Evolutionary conservation across 2,329 filamentous ascomycete genomes (phyloP), one percentile per base, ranked within the genome.

Genomic region (Epichloe aotearoae): DNA sequence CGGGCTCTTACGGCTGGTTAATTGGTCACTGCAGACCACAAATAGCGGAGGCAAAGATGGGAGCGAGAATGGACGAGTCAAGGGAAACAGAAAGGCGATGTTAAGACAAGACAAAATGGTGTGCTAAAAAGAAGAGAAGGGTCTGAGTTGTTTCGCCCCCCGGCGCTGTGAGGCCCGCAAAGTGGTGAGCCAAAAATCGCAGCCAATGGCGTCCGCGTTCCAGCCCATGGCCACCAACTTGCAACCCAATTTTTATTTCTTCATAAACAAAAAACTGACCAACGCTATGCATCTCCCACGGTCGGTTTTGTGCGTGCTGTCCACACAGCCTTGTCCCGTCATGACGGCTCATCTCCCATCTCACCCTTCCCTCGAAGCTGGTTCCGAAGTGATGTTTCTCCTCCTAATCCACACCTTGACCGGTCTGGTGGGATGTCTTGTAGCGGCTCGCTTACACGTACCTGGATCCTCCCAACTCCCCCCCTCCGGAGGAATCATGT

Each of bases 371-470:
- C 10, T 15, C 15, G 2, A 36, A 33, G 39, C 5, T 33, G 39
- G 14, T 23, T 47, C 8, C 4, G 17, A 33, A 8, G 33, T 26
- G 20, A 50, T 34, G 5, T 46, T 7, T 33, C 63, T 59, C 49
- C 62, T 58, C 55, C 54, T 65, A 19, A 67, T 58, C 66, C 66
- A 68, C 2, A 64, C 62, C 37, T 58, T 62, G 19, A 66, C 52
- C 1, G 60, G 56, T 19, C 52, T 55, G 26, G 54, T 55, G 3
- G 64, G 63, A 46, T 58, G 52, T 20, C 57, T 60, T 5, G 61
- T 59, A 12, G 64, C 59, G 6, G 58, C 58, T 2, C 57, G 53
- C 14, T 62, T 63, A 20, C 55, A 59, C 3, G 55, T 54, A 20
- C 55, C 55, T 1, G 63, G 59, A 5, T 53, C 48, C 3, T 23